A percentile compares a stretch with the other conserved stretches of the same genome.
These are phyloP conservation scores for Sarocladiaceae sp. DNA, from an alignment of 2,329 filamentous ascomycete genomes.

Conservation along the genomic window DNA sequence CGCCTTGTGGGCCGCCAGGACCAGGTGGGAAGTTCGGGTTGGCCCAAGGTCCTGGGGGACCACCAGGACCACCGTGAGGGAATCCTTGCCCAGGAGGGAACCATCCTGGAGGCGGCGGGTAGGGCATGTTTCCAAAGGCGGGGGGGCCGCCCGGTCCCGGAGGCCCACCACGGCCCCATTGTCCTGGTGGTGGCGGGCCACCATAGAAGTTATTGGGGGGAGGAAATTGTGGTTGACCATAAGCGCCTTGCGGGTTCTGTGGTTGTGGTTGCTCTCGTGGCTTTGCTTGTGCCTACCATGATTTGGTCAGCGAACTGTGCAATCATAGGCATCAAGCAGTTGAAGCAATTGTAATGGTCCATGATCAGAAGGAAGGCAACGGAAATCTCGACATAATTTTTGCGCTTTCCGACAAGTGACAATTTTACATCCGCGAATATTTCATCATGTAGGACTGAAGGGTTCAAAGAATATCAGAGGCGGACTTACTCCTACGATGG, in stretches of 20 bases:
- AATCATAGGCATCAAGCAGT: slow-evolving; percentile 16
- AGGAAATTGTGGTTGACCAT: slow-evolving; percentile 37
- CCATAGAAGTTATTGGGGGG: slow-evolving; percentile 40
- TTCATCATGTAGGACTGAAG: slow-evolving; percentile 67
- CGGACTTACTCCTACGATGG: slow-evolving; percentile 91
- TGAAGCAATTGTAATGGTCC: slow-evolving; percentile 11
- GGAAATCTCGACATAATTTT: slow-evolving; percentile 95
- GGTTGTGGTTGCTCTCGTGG: slow-evolving; percentile 16
- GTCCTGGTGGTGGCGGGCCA: slow-evolving; percentile 43
- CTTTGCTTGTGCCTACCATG: neutral
- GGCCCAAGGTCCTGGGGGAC: slow-evolving; percentile 55
- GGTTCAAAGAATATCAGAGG: slow-evolving; percentile 10
- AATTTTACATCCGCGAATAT: slow-evolving; percentile 96
- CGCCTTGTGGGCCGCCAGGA: slow-evolving; percentile 46
- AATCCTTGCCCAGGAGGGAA: slow-evolving; percentile 67
- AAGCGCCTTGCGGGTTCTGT: slow-evolving; percentile 20
- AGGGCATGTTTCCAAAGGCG: slow-evolving; percentile 67
- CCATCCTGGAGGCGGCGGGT: slow-evolving; percentile 72
- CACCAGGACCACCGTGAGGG: slow-evolving; percentile 54
- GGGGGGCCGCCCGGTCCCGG: no score
- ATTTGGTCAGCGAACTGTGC: slow-evolving; percentile 16
- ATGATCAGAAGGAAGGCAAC: slow-evolving; percentile 99
- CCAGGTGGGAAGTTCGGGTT: slow-evolving; percentile 57
- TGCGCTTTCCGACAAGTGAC: slow-evolving; percentile 83
- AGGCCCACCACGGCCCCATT: slow-evolving; percentile 55